Conservation (phyloP, 1,284 basidiomycete species). For the Cryptococcus depauperatus region DNA sequence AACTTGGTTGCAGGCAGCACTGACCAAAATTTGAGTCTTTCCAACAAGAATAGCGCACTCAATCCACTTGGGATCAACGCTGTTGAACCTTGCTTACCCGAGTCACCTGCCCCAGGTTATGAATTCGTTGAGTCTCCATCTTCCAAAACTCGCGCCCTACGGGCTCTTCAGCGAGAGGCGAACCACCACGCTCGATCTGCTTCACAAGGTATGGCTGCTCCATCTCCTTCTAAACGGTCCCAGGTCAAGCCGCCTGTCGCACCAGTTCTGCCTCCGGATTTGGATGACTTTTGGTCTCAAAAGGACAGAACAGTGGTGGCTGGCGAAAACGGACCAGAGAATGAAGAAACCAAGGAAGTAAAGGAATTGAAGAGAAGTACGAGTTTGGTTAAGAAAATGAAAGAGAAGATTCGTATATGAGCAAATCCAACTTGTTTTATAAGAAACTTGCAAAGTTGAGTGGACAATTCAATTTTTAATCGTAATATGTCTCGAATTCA, state of each 20-base stretch:
- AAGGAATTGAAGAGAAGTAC: constrained; percentile 38
- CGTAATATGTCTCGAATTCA: neutral
- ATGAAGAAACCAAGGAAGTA: constrained; percentile 4
- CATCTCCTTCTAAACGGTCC: neutral
- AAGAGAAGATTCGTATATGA: constrained; percentile 38
- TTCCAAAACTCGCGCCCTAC: constrained; percentile 22
- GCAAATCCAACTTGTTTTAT: too few species aligned
- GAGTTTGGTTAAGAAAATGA: constrained; percentile 42
- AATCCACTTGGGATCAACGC: too few species aligned
- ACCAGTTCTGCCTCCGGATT: constrained; percentile 45
- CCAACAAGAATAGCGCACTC: too few species aligned
- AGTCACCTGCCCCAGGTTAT: neutral
- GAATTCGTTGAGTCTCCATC: constrained; percentile 25
- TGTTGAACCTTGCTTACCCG: neutral
- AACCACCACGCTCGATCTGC: constrained; percentile 1
- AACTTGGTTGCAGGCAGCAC: neutral
- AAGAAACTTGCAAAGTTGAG: too few species aligned
- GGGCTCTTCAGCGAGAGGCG: constrained; percentile 15
- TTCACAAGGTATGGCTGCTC: neutral
- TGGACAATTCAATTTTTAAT: too few species aligned
- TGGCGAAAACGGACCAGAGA: neutral
- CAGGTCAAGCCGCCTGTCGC: constrained; percentile 30
- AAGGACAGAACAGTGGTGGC: constrained; percentile 4
- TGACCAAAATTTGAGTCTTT: neutral
- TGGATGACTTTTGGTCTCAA: constrained; percentile 24